Evolutionary conservation across 305 asterid species (phyloP).

Genomic region (Plantago coronopus): DNA sequence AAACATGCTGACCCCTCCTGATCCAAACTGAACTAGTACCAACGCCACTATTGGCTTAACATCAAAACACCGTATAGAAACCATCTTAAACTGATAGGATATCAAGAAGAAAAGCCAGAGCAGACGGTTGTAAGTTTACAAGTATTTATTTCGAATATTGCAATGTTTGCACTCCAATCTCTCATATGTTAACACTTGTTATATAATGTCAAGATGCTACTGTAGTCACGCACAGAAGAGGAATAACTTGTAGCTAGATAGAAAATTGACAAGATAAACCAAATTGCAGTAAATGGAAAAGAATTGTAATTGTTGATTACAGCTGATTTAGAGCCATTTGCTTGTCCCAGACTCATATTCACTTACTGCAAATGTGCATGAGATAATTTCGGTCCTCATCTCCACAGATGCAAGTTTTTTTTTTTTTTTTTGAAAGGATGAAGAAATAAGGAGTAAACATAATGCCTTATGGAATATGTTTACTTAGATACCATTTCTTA

Average conservation of each 20-base stretch:
- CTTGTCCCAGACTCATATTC: slow-evolving; percentile 22
- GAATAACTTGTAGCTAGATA: not conserved
- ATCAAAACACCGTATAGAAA: not conserved
- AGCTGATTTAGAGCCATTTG: slow-evolving; percentile 18
- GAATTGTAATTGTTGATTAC: not conserved
- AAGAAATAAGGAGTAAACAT: no score
- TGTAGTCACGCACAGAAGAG: not conserved
- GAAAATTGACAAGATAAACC: slow-evolving; percentile 19
- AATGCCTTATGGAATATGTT: no score
- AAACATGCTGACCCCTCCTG: slow-evolving; percentile 25
- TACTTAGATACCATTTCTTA: no score
- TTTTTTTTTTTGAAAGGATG: no score
- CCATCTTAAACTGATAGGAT: slow-evolving; percentile 1
- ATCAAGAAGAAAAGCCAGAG: not conserved
- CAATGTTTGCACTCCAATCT: not conserved
- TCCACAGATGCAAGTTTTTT: not conserved
- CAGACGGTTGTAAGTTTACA: not conserved
- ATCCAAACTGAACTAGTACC: slow-evolving; percentile 25
- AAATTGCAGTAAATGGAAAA: slow-evolving; percentile 8
- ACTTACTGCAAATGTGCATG: slow-evolving; percentile 20
- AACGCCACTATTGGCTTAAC: slow-evolving; percentile 23
- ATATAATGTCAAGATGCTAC: not conserved
- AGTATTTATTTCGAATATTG: slow-evolving; percentile 1
- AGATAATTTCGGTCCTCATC: not conserved
- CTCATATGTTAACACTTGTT: not conserved